Evolutionary conservation across 441 rosid genomes (phyloP), one percentile per base, ranked within the genome.

Genomic region (Biscutella laevigata): DNA sequence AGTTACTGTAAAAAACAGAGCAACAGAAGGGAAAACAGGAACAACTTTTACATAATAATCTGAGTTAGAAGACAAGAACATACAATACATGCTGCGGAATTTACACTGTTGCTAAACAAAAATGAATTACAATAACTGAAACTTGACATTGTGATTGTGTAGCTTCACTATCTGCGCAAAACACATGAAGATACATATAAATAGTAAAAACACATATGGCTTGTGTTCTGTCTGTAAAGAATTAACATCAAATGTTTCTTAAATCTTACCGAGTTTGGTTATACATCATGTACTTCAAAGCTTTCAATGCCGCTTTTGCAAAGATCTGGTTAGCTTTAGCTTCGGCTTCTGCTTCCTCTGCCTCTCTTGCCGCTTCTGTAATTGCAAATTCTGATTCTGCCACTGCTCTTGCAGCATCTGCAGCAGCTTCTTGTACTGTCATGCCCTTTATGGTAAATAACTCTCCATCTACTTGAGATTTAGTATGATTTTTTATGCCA

Each of bases 381-480:
- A 73, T 77, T 30, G 95, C 95, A 50, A 76, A 71, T 63, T 91
- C 91, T 32, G 98, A 96, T 71, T 83, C 94, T 52, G 88, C 94
- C 54, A 91, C 72, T 38, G 94, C 94, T 73, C 59, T 77, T 57
- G 96, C 96, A 57, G 88, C 95, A 4, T 81, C 86, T 10, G 76
- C 88, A 64, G 96, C 88, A 49, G 96, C 96, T 66, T 83, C 96
- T 61, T 71, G 55, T 6, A 71, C 76, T 45, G 90, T 80, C 96
- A 85, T 79, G 56, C 82, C 81, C 59, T 66, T 72, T 57, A 80
- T 83, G 72, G 56, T 77, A 40, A 61, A 64, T 36, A n/a, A n/a
- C n/a, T 78, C 86, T 61, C 73, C 82, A 48, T 81, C 79, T 46
- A 74, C 75, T 59, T 71, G 83, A 32, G 79, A 49, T 61, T 71